Evolutionary conservation across 1,284 basidiomycete genomes (phyloP).

Genomic region (Inonotus obliquus): DNA sequence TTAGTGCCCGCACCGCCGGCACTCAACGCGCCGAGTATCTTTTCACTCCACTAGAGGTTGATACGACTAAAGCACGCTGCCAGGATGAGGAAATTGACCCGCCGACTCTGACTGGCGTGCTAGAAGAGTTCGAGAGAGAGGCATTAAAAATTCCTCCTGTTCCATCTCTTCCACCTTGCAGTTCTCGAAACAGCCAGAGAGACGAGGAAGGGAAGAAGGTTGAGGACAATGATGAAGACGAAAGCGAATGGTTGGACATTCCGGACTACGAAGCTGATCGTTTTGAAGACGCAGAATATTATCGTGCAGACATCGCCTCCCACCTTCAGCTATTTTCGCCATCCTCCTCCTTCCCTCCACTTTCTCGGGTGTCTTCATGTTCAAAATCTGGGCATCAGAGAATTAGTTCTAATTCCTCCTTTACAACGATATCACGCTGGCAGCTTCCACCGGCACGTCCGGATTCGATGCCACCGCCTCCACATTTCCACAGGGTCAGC

Average conservation of each 20-base stretch:
- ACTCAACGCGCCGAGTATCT: conserved; percentile 1
- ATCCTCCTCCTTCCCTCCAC: neutral
- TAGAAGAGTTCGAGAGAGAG: conserved; percentile 11
- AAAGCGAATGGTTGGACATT: conserved; percentile 12
- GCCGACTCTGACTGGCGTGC: conserved; percentile 11
- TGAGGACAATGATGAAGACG: conserved; percentile 9
- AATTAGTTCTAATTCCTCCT: conserved; percentile 1
- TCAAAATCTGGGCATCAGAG: conserved; percentile 7
- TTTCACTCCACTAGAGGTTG: conserved; percentile 15
- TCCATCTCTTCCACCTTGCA: neutral
- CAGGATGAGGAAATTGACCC: conserved; percentile 5
- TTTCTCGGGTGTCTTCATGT: neutral
- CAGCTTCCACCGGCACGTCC: conserved; percentile 16
- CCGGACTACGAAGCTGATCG: conserved; percentile 6
- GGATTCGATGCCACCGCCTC: conserved; percentile 16
- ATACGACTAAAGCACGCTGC: conserved; percentile 4
- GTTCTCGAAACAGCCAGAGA: neutral
- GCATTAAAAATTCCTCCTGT: neutral
- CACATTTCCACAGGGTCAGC: neutral
- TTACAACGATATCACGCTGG: neutral
- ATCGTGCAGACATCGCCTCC: conserved; percentile 17
- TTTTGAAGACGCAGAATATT: conserved; percentile 11
- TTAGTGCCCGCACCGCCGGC: conserved; percentile 5
- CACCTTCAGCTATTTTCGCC: conserved; percentile 17
- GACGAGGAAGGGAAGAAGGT: neutral